Evolutionary conservation across 305 asterid genomes (phyloP), one percentile per base, ranked within the genome.

Genomic region (Fraxinus sp.): DNA sequence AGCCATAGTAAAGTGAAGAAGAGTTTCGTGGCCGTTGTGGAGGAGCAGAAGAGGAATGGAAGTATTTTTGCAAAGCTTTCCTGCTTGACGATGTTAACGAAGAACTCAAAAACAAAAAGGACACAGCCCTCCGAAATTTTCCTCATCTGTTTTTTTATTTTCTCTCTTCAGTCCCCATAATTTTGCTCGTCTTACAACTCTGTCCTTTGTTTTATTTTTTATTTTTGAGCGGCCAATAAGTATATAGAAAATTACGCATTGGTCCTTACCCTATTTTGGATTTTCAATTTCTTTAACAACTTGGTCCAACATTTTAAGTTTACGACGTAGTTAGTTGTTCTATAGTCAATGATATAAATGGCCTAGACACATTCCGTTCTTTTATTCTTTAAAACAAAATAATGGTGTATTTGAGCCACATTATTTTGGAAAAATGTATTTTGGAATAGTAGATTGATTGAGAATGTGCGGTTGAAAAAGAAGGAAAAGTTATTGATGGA

Each of bases 1-100:
- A 86, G 97, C 94, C 97, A 91, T 93, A 62, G 78, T 59, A 37
- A 74, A 70, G 74, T 49, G 78, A 70, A 41, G 85, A 71, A 74
- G 85, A 57, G 75, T 44, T 74, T 11, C n/a, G 71, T 1, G 78
- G 79, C 49, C 76, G 83, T 16, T 78, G 80, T 28, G 73, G 83
- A 14, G 75, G 81, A 55, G 80, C 70, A 36, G 39, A n/a, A 39
- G 77, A 44, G 73, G 82, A 73, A 41, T 1, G 26, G 71, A 84
- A 81, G 78, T 30, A 33, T 13, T 18, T 37, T 75, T 24, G 72
- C 20, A 46, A 77, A 71, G 79, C 35, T 79, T 74, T 33, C 78
- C 70, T 86, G 82, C 7, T 78, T 79, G 82, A 83, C 91, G 89
- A 78, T 79, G 85, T 82, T 71, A 78, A 84, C 90, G 86, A 86